Percentiles rank a stretch among this genome's conserved stretches.
Evolutionary conservation across 495 filamentous ascomycete genomes (phyloP).

Genomic region (Daldinia grandis): DNA sequence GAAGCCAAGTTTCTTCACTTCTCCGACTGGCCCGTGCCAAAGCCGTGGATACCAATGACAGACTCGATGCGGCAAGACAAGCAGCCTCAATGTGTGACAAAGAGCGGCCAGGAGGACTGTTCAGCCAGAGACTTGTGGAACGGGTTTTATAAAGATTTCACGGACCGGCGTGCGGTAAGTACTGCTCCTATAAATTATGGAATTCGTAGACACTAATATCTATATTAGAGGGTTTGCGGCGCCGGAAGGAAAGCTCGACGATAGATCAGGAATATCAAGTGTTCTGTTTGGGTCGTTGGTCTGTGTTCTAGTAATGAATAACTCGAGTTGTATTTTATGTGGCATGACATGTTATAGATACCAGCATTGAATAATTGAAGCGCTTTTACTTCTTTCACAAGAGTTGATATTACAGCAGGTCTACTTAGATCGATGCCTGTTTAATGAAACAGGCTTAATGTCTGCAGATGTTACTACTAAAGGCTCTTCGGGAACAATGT

Average conservation of each 20-base stretch:
- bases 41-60: slow-evolving; percentile 76
- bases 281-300: slow-evolving; percentile 1
- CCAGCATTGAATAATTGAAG: slow-evolving; percentile 24
- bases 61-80: slow-evolving; percentile 61
- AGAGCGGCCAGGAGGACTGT: slow-evolving; percentile 61
- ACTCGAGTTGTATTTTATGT: slow-evolving; percentile 35
- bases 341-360: slow-evolving; percentile 42
- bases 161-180: slow-evolving; percentile 66
- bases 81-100: slow-evolving; percentile 62
- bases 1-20: slow-evolving; percentile 85
- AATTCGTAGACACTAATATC: slow-evolving; percentile 24
- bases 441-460: background rate
- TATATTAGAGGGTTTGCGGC: slow-evolving; percentile 36
- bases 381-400: slow-evolving; percentile 7
- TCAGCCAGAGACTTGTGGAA: slow-evolving; percentile 73
- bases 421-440: background rate
- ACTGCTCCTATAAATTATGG: background rate
- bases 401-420: background rate
- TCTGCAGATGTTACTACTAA: background rate
- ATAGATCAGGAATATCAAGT: slow-evolving; percentile 7
- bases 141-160: slow-evolving; percentile 74
- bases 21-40: slow-evolving; percentile 81
- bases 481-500: background rate
- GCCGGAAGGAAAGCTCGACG: slow-evolving; percentile 33
- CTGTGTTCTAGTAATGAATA: slow-evolving; percentile 25